Base-by-base conservation (phyloP, 176 grass and related monocot genomes). In the Musa schizocarpa region DNA sequence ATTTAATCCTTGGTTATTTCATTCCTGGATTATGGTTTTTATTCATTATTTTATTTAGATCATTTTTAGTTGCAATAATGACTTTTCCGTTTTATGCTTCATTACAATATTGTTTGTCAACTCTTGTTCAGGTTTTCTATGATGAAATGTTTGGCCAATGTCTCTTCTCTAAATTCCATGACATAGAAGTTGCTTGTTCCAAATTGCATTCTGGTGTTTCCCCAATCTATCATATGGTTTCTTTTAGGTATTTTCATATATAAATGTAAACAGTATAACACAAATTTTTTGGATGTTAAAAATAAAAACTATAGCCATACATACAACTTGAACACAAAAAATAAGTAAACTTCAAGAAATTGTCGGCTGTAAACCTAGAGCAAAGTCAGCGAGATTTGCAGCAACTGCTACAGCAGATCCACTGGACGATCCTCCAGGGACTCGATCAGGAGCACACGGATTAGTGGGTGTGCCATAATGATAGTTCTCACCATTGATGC, bases 381-480 rank as follows among this genome's bases (percentile, higher is more conserved):
- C 80, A 51, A 96, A 96, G 65, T 96, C 76, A 9, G 82, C 87
- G 11, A 92, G 89, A 9, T 88, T 86, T 13, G 89, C 93, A 9
- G 76, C 87, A 49, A 96, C 93, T 0, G 87, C 89, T 0, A 92
- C 93, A 51, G 89, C 87, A 24, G 93, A 96, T 63, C 93, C 93
- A 74, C 93, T 96, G 8, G 93, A 96, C 61, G 89, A 96, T 57
- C 93, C 93, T 22, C 93, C 89, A 1, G 93, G 89, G 6, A 96
- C 85, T 65, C 93, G 71, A 81, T 78, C 87, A 1, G 87, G 85
- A 13, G 76, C 89, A 54, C 89, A 90, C 8, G 92, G 92, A 80
- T 96, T 96, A 50, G n/a, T 80, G 12, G 89, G 92, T 17, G 89
- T 96, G 57, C 92, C 92, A 72, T 92, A 96, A 69, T 96, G 92